These are phyloP conservation scores for Didymella pinodella DNA, from an alignment of 2,329 filamentous ascomycete species.

Conservation along the genomic window DNA sequence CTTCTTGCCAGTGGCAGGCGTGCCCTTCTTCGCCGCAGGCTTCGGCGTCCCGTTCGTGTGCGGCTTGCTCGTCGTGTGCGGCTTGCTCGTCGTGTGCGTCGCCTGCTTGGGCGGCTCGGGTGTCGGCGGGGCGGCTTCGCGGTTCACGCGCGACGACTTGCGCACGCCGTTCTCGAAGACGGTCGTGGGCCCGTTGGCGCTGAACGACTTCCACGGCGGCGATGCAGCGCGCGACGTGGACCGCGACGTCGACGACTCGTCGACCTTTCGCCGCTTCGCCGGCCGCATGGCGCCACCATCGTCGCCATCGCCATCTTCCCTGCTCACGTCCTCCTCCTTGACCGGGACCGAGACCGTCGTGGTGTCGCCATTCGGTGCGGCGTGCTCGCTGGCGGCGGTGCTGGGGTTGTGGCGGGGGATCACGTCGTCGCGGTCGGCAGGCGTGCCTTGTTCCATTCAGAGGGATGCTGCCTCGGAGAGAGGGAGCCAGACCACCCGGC, in stretches of 20 bases:
- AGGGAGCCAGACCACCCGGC: constrained; percentile 42
- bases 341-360: constrained; percentile 38
- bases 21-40: constrained; percentile 32
- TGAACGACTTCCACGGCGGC: constrained; percentile 91
- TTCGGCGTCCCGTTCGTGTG: constrained; percentile 43
- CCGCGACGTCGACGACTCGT: constrained; percentile 34
- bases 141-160: constrained; percentile 67
- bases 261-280: constrained; percentile 70
- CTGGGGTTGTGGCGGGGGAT: constrained; percentile 25
- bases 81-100: constrained; percentile 29
- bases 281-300: constrained; percentile 34
- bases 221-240: constrained; percentile 65
- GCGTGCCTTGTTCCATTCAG: constrained; percentile 46
- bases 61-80: constrained; percentile 26
- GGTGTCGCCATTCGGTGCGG: constrained; percentile 9
- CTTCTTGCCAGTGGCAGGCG: constrained; percentile 35
- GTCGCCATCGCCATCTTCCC: constrained; percentile 2
- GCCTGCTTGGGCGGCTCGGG: constrained; percentile 54
- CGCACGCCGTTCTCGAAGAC: constrained; percentile 72
- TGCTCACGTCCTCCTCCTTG: constrained; percentile 34
- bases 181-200: constrained; percentile 85
- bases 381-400: constrained; percentile 31
- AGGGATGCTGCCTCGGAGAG: constrained; percentile 23
- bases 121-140: constrained; percentile 54
- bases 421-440: constrained; percentile 40